Base-by-base conservation (phyloP, 2,329 filamentous ascomycete genomes). In the Diaporthe ampelina region DNA sequence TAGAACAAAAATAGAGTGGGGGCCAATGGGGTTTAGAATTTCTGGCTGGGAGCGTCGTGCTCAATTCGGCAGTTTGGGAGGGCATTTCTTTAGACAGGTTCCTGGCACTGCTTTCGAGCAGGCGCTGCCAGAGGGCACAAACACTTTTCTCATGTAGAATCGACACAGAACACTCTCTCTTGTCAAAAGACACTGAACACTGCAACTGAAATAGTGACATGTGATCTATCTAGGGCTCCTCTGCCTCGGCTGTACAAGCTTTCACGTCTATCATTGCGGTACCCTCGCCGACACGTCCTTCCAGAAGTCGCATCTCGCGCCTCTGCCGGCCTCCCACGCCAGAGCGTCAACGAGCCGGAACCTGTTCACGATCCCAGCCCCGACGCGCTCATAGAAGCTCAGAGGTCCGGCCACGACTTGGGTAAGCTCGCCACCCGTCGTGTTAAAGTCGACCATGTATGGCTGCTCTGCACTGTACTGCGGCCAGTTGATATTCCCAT, bases 381-480 rank as follows among this genome's bases (percentile, higher is more conserved):
- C 80, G 2, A 67, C 67, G 3, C 80, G 76, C 26, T 79, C 72
- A 26, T 77, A 79, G 58, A 79, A 81, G 8, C 70, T 77, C 35
- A 81, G 57, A 9, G 77, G 74, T 40, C 77, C 76, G 4, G 78
- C 77, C 4, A 76, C 77, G 37, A 78, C 56, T 15, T 75, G 65
- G 5, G 70, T 70, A 13, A 78, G 61, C 3, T 73, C 52, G 4
- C 84, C 84, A 1, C 85, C 85, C 0, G 85, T 86, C 21, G 84
- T 83, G 72, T 87, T 87, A 45, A 87, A 77, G 76, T 86, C 83
- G 77, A 87, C 81, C 78, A 84, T 82, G 24, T 81, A 80, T 1
- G 84, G 84, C 6, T 80, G 75, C 32, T 77, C 58, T 9, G 76
- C 0, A 2, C 54, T 61, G 45, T 61, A 71, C 29, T 24, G 54